Conservation (phyloP, 2,329 filamentous ascomycete species). For the Nemania diffusa region DNA sequence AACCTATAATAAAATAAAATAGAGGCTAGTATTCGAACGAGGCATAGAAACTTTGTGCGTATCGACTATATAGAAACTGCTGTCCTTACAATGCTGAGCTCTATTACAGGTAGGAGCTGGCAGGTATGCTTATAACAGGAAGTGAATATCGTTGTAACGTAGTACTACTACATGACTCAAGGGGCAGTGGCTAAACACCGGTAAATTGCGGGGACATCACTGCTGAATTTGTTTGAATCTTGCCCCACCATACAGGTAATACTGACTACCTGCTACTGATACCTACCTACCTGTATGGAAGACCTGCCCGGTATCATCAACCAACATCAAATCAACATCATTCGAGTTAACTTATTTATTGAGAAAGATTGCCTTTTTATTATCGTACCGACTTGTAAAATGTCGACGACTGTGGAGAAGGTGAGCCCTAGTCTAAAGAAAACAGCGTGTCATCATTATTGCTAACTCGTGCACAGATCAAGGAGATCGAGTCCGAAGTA, state of each 20-base stretch:
- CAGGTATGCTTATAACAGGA: constrained; percentile 4
- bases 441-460: constrained; percentile 22
- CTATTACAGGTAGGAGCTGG: too few species aligned
- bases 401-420: constrained; percentile 99
- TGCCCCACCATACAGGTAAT: constrained; percentile 37
- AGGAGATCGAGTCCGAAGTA: constrained; percentile 95
- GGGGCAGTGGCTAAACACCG: constrained; percentile 40
- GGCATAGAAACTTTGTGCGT: neutral
- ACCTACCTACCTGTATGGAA: neutral
- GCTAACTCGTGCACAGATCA: constrained; percentile 74
- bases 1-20: too few species aligned
- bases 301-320: constrained; percentile 10
- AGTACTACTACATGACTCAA: neutral
- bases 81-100: too few species aligned
- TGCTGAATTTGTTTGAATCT: constrained; percentile 37
- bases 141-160: constrained; percentile 19
- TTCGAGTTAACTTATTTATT: neutral
- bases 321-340: constrained; percentile 8
- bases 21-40: too few species aligned
- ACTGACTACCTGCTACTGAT: neutral
- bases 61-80: neutral
- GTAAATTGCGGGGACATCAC: constrained; percentile 44
- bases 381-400: constrained; percentile 59
- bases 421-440: constrained; percentile 57
- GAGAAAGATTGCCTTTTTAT: neutral